phyloP scores from a whole-genome alignment of 192 early-diverging fungal genomes.

The Backusella australiensis region DNA sequence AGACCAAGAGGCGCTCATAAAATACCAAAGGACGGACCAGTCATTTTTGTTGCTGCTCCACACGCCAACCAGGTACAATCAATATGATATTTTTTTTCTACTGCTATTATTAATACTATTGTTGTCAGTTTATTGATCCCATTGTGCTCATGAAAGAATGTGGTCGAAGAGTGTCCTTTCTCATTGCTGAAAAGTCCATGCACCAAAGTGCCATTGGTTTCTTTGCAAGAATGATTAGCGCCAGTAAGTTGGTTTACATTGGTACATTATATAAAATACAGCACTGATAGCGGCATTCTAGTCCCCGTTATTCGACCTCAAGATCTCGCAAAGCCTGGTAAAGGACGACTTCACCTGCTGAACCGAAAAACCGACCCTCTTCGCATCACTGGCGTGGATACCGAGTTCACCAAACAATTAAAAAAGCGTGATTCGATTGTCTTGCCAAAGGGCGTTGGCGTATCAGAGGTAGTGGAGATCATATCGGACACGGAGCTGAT shows the following conservation, averaged over 20 bases:
- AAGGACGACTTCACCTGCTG: conserved; percentile 66
- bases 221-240: conserved; percentile 71
- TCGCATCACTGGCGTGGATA: conserved; percentile 67
- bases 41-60: conserved; percentile 89
- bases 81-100: not conserved
- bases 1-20: conserved; percentile 77
- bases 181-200: conserved; percentile 89
- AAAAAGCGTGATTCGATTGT: conserved; percentile 60
- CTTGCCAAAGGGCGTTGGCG: conserved; percentile 58
- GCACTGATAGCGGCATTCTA: conserved; percentile 16
- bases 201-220: conserved; percentile 79
- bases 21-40: conserved; percentile 83
- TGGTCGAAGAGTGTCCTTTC: conserved; percentile 71
- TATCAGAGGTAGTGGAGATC: conserved; percentile 72
- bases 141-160: conserved; percentile 84
- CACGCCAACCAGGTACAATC: conserved; percentile 68
- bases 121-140: conserved; percentile 87
- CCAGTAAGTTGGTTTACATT: conserved; percentile 54
- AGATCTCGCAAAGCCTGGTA: conserved; percentile 76
- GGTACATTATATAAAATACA: not conserved
- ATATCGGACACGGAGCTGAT: conserved; percentile 79
- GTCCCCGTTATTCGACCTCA: conserved; percentile 93
- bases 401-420: conserved; percentile 67
- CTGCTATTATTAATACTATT: not conserved
- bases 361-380: conserved; percentile 67